phyloP scores from a whole-genome alignment of 1,284 basidiomycete genomes.

The Wallemia ichthyophaga region DNA sequence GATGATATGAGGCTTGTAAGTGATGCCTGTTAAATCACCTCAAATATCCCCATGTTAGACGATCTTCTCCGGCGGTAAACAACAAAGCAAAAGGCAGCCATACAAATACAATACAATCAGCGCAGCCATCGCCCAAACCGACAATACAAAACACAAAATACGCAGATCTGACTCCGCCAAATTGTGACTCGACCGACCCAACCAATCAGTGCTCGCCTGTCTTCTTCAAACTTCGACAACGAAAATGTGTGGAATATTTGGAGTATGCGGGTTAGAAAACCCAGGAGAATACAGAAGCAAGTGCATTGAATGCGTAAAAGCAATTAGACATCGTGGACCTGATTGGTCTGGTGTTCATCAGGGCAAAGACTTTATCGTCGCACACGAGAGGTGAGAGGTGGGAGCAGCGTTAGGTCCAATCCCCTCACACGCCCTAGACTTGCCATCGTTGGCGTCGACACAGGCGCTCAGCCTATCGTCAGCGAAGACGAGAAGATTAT shows the following conservation, averaged over 20 bases:
- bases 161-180: background rate
- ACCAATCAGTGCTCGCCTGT: background rate
- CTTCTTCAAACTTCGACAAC: background rate
- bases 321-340: conserved; percentile 67
- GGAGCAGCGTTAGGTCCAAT: background rate
- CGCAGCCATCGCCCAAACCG: too few relatives aligned
- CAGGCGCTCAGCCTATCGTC: conserved; percentile 80
- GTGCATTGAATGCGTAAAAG: conserved; percentile 28
- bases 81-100: too few relatives aligned
- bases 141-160: too few relatives aligned
- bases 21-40: too few relatives aligned
- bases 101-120: too few relatives aligned
- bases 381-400: conserved; percentile 35
- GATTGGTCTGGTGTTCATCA: conserved; percentile 89
- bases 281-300: background rate
- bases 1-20: too few relatives aligned
- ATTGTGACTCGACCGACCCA: background rate
- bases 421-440: background rate
- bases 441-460: conserved; percentile 92
- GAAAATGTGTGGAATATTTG: conserved; percentile 1
- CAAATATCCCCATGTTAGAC: too few relatives aligned
- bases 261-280: background rate
- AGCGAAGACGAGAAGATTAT: conserved; percentile 59
- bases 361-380: conserved; percentile 45
- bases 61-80: too few relatives aligned